A percentile compares a stretch with the other conserved stretches of the same genome.
phyloP scores from a whole-genome alignment of 2,329 filamentous ascomycete genomes.

The Trichoderma arundinaceum region DNA sequence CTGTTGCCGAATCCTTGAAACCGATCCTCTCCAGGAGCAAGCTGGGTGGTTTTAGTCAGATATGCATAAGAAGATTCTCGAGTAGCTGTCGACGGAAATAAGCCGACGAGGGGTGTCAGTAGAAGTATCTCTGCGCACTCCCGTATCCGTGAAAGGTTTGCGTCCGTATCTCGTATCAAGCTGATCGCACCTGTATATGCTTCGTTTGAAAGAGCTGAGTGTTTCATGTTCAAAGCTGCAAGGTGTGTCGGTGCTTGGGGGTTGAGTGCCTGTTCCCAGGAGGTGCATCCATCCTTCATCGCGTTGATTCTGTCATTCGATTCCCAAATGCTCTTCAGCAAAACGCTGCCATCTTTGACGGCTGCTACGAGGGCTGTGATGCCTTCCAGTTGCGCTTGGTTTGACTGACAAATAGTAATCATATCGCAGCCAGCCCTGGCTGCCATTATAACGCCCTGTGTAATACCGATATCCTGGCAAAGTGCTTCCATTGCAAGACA shows the following conservation, averaged over 20 bases:
- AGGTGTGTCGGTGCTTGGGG: background rate
- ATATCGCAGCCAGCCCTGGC: conserved; percentile 1
- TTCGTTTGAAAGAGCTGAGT: background rate
- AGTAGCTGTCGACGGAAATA: background rate
- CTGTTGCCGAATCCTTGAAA: background rate
- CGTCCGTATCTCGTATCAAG: background rate
- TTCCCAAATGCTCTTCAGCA: no score
- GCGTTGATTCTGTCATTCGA: no score
- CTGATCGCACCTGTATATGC: background rate
- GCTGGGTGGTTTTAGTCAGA: background rate
- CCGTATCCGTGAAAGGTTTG: no score
- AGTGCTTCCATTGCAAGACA: background rate
- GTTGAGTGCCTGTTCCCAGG: no score
- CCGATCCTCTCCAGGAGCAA: background rate
- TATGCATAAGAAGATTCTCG: no score
- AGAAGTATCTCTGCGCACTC: background rate
- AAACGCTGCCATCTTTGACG: background rate
- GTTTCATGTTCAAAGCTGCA: background rate
- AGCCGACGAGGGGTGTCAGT: background rate
- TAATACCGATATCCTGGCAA: background rate
- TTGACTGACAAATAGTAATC: background rate
- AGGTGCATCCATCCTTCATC: no score
- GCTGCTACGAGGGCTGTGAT: background rate
- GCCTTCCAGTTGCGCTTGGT: background rate
- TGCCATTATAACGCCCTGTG: background rate